Percentiles rank a stretch among this genome's conserved stretches.
phyloP scores from a whole-genome alignment of 116 monocot species.

The Dioscorea cayenensis region DNA sequence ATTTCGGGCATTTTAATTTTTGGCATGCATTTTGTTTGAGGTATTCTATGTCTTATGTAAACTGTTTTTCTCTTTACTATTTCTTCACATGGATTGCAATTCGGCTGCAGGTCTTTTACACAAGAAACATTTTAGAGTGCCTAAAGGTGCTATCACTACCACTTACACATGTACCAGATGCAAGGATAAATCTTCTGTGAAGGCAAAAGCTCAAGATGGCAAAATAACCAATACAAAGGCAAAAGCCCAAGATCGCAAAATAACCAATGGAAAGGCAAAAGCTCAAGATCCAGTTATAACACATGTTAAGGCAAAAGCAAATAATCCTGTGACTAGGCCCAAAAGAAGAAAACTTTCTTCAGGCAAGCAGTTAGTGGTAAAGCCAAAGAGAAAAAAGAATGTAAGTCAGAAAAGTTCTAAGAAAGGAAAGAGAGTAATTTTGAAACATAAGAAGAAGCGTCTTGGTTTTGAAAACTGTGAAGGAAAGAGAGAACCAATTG shows the following conservation, averaged over 20 bases:
- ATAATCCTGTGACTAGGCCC: background rate
- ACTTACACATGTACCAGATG: conserved; percentile 58
- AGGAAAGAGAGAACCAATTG: background rate
- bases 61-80: conserved; percentile 1
- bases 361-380: conserved; percentile 1
- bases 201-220: conserved; percentile 10
- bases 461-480: background rate
- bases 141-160: conserved; percentile 41
- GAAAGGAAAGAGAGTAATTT: conserved; percentile 11
- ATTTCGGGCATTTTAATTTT: too few species aligned
- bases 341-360: conserved; percentile 14
- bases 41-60: too few species aligned
- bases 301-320: background rate
- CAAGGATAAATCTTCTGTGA: conserved; percentile 30
- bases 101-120: conserved; percentile 69
- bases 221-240: conserved; percentile 6
- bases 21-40: too few species aligned
- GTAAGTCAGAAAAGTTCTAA: background rate
- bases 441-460: conserved; percentile 25
- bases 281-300: background rate
- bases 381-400: conserved; percentile 19
- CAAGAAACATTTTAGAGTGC: conserved; percentile 69
- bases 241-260: background rate
- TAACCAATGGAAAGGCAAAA: conserved; percentile 3
- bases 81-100: conserved; percentile 1